phyloP scores from a whole-genome alignment of 768 basidiomycete species.

The Boletus eberwhitei region DNA sequence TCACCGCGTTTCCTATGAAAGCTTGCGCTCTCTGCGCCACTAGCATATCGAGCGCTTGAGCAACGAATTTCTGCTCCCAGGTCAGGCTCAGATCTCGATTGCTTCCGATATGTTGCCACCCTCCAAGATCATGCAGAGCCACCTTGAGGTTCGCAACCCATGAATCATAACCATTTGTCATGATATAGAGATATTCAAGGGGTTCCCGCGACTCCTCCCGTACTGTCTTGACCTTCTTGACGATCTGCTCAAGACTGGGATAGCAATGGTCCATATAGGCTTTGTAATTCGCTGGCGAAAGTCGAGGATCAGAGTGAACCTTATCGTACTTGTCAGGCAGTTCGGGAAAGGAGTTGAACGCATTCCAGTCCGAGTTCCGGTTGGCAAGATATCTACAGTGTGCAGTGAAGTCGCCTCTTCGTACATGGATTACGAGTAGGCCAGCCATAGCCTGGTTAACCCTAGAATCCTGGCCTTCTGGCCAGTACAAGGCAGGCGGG shows the following conservation, averaged over 20 bases:
- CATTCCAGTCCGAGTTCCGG: constrained; percentile 35
- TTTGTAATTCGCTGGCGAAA: constrained; percentile 19
- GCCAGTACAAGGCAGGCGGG: constrained; percentile 13
- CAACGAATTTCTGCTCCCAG: constrained; percentile 42
- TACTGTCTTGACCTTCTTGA: constrained; percentile 35
- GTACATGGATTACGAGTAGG: constrained; percentile 46
- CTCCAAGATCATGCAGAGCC: constrained; percentile 29
- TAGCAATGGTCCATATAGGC: constrained; percentile 40
- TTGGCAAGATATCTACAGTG: constrained; percentile 42
- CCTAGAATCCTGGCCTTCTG: constrained; percentile 1
- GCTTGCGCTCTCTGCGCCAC: constrained; percentile 44
- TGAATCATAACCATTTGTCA: constrained; percentile 41
- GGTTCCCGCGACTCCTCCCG: constrained; percentile 21
- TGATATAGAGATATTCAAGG: constrained; percentile 41
- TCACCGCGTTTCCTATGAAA: constrained; percentile 51
- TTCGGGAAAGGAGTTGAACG: constrained; percentile 42
- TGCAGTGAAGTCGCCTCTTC: constrained; percentile 44
- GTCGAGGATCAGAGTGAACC: constrained; percentile 27
- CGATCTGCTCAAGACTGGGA: constrained; percentile 40
- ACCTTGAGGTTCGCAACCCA: constrained; percentile 41
- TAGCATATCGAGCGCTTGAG: constrained; percentile 49
- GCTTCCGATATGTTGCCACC: constrained; percentile 39
- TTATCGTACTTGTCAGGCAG: constrained; percentile 36
- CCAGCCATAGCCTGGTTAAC: constrained; percentile 25
- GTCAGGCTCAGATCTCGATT: constrained; percentile 40